phyloP scores from a whole-genome alignment of 2,329 filamentous ascomycete genomes.

The Hymenoscyphus salicellus region DNA sequence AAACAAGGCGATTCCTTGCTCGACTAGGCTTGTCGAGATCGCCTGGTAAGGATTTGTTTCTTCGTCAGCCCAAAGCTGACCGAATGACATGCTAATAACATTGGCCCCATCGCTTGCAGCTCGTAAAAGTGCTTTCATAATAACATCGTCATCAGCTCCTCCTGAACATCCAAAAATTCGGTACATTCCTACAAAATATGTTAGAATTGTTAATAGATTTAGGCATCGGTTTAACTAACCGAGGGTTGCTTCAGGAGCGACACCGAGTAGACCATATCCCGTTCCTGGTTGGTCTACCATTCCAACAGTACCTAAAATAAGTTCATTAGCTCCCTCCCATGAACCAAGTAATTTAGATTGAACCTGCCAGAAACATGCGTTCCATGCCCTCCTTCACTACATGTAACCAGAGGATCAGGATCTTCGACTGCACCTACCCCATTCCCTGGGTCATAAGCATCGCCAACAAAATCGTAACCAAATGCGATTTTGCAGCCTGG shows the following conservation, averaged over 20 bases:
- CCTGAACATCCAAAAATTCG: conserved; percentile 24
- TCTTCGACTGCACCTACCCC: conserved; percentile 3
- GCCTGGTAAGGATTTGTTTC: conserved; percentile 15
- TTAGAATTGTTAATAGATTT: not conserved
- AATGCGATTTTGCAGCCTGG: conserved; percentile 54
- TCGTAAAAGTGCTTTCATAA: conserved; percentile 25
- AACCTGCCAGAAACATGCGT: conserved; percentile 26
- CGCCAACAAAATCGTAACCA: conserved; percentile 57
- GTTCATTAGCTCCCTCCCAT: not conserved
- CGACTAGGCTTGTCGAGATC: conserved; percentile 11
- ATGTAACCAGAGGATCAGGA: conserved; percentile 24
- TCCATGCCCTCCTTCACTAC: conserved; percentile 25
- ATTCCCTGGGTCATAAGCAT: conserved; percentile 31
- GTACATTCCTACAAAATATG: conserved; percentile 19
- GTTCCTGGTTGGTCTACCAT: not conserved
- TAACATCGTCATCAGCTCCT: conserved; percentile 18
- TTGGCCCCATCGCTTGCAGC: conserved; percentile 27
- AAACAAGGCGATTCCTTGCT: conserved; percentile 16
- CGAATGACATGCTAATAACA: conserved; percentile 29
- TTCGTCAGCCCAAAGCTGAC: conserved; percentile 7
- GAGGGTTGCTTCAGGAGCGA: conserved; percentile 26
- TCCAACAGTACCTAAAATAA: not conserved
- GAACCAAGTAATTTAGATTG: not conserved
- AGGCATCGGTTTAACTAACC: not conserved
- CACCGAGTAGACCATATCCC: conserved; percentile 23